Evolutionary conservation across 345 rosid species (phyloP), one percentile per base, ranked within the genome.

Genomic region (Kandelia obovata): DNA sequence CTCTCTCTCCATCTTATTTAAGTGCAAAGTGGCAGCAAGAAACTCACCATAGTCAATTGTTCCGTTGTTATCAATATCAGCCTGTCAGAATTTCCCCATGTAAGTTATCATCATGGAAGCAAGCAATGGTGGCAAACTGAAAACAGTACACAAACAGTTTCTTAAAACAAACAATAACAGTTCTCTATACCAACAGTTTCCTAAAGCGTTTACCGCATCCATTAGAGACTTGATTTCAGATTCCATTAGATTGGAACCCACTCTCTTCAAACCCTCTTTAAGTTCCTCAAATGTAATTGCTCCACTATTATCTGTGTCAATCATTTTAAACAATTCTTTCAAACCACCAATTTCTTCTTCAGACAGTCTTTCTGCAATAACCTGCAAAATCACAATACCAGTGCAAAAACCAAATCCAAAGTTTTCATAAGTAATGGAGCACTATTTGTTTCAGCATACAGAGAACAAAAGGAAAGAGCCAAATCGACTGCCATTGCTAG

Each of bases 261-360:
- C 97, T 78, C 84, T 86, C 77, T 78, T 85, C 71, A 94, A 77
- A 55, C 99, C 99, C 0, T 66, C 89, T 79, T 95, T 92, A 25
- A 92, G 96, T 75, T 95, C 96, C 78, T 95, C 96, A 23, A 88
- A 86, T 25, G 97, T 90, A 75, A 92, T 95, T 46, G 96, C 82
- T 65, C 99, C 99, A 81, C 96, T 95, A 67, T 68, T 81, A 76
- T 95, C 99, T 4, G 98, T 89, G 61, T 94, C 97, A 71, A 94
- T 86, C 97, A 91, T 91, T 68, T 88, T 94, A 75, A 95, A 95
- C 76, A 95, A 61, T 83, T 95, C 99, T 77, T 83, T 95, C 72
- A 95, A 77, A 35, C 99, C 99, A 69, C 96, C 97, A 61, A 92
- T 95, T 67, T 95, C 99, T 86, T 95, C 99, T 74, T 95, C 99